phyloP scores from a whole-genome alignment of 805 yeast species.

The Naumovozyma castellii region DNA sequence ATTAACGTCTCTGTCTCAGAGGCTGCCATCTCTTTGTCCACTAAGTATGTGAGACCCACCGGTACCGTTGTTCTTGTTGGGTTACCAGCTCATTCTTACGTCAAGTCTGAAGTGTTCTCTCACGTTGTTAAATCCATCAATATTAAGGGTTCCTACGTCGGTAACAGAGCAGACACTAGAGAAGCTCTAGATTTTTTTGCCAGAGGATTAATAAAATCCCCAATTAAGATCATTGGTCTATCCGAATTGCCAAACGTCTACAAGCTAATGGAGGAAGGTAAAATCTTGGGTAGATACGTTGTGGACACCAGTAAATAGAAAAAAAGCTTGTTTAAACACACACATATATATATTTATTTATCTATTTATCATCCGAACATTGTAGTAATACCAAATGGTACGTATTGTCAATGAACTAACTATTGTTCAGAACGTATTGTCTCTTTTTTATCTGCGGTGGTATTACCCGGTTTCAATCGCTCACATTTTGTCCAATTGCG shows the following conservation, averaged over 20 bases:
- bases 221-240: conserved; percentile 49
- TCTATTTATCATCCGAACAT: no score
- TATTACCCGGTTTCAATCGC: no score
- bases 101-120: conserved; percentile 54
- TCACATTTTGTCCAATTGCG: no score
- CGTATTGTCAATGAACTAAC: no score
- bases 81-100: conserved; percentile 68
- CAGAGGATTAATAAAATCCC: conserved; percentile 57
- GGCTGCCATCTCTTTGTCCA: conserved; percentile 48
- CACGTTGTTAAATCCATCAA: conserved; percentile 62
- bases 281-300: conserved; percentile 71
- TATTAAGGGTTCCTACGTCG: conserved; percentile 76
- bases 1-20: conserved; percentile 63
- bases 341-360: no score
- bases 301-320: conserved; percentile 59
- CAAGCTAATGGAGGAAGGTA: conserved; percentile 47
- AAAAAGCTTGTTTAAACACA: background rate
- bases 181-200: conserved; percentile 65
- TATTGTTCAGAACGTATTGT: no score
- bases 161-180: conserved; percentile 74
- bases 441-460: no score
- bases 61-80: conserved; percentile 69
- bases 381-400: no score
- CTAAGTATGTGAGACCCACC: conserved; percentile 48
- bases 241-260: conserved; percentile 45